A percentile compares a stretch with the other conserved stretches of the same genome.
Evolutionary conservation across 1,139 yeast genomes (phyloP).

Genomic region (Geotrichum restrictum): DNA sequence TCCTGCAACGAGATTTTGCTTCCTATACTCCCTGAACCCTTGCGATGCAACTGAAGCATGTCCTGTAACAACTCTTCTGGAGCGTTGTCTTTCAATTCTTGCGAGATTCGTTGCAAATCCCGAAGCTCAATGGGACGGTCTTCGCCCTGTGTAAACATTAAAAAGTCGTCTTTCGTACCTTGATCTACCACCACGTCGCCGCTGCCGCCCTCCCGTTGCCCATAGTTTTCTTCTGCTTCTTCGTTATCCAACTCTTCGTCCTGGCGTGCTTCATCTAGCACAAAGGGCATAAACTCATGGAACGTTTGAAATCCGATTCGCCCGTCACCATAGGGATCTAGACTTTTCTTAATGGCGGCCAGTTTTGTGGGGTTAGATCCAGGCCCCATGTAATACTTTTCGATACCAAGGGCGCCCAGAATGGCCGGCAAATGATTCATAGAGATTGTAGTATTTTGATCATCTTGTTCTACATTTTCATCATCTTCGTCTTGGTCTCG

Average conservation of each 20-base stretch:
- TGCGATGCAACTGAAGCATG: constrained; percentile 12
- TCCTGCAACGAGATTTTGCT: constrained; percentile 12
- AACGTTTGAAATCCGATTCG: neutral
- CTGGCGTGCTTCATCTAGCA: constrained; percentile 4
- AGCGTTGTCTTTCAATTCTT: constrained; percentile 5
- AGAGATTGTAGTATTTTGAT: constrained; percentile 1
- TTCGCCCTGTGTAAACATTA: constrained; percentile 17
- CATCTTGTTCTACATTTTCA: neutral
- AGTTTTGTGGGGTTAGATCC: neutral
- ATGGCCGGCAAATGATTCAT: constrained; percentile 6
- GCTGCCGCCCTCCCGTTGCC: neutral
- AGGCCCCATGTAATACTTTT: constrained; percentile 8
- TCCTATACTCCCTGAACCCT: neutral
- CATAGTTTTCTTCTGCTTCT: neutral
- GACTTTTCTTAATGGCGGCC: neutral
- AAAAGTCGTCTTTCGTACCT: constrained; percentile 8
- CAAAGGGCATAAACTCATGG: constrained; percentile 4
- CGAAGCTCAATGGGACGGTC: constrained; percentile 14
- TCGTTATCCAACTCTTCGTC: neutral
- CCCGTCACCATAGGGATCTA: constrained; percentile 5
- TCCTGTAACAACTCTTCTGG: constrained; percentile 5
- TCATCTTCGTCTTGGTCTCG: too few species aligned
- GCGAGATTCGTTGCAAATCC: constrained; percentile 16
- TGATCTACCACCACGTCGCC: neutral
- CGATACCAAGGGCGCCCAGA: constrained; percentile 1